Percentiles rank a stretch among this genome's conserved stretches.
These are phyloP conservation scores for Aegilops bicornis DNA, from an alignment of 176 grass and related monocot genomes.

Conservation along the genomic window DNA sequence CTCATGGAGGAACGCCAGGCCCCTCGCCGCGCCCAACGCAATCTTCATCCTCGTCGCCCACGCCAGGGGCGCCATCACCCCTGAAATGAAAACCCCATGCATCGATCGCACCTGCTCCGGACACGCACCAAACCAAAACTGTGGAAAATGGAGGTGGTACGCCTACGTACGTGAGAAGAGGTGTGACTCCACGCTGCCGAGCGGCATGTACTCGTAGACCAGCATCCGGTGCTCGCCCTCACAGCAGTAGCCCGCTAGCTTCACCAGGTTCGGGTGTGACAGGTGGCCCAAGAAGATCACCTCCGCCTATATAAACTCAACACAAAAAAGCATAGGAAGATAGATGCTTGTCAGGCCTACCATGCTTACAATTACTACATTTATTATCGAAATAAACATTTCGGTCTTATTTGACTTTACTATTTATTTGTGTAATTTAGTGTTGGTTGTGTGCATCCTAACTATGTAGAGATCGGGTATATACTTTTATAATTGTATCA, in stretches of 20 bases:
- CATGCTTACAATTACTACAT: not conserved
- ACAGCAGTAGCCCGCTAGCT: conserved; percentile 79
- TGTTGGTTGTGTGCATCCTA: no score
- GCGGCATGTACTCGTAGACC: conserved; percentile 73
- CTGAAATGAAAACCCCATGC: not conserved
- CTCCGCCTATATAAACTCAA: conserved; percentile 49
- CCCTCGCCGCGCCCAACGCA: conserved; percentile 66
- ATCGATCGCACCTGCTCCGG: no score
- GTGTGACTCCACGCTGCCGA: conserved; percentile 73
- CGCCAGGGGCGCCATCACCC: conserved; percentile 42
- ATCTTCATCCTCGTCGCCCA: conserved; percentile 66
- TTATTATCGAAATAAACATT: no score
- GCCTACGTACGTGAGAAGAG: conserved; percentile 41
- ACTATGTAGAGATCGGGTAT: no score
- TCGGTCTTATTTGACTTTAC: no score
- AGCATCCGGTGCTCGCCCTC: conserved; percentile 67
- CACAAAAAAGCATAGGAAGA: not conserved
- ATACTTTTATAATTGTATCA: no score
- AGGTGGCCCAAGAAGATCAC: conserved; percentile 85
- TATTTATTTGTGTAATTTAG: no score
- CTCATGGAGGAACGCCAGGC: conserved; percentile 71
- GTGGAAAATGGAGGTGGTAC: no score
- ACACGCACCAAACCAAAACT: no score
- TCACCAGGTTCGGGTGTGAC: conserved; percentile 74
- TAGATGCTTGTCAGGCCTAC: not conserved